phyloP scores from a whole-genome alignment of 176 grass and related monocot genomes.

The Elaeis guineensis region DNA sequence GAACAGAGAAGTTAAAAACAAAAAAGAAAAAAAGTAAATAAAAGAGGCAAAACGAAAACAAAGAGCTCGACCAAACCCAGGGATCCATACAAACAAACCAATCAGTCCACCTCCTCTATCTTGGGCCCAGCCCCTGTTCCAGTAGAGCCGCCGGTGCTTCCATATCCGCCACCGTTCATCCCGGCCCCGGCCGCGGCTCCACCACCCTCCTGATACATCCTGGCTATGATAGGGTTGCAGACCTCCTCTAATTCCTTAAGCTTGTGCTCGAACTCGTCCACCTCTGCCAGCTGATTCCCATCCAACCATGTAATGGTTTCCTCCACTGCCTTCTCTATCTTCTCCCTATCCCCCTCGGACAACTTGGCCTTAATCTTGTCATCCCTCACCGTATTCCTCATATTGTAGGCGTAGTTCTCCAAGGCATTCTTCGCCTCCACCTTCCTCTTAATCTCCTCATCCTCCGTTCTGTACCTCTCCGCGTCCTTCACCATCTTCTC shows the following conservation, averaged over 20 bases:
- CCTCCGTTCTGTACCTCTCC: constrained; percentile 22
- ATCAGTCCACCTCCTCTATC: constrained; percentile 23
- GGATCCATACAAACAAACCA: too few species aligned
- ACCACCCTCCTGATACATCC: constrained; percentile 11
- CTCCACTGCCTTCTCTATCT: constrained; percentile 17
- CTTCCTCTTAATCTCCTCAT: constrained; percentile 19
- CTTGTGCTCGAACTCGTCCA: constrained; percentile 18
- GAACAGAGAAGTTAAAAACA: too few species aligned
- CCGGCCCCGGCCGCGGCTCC: not conserved
- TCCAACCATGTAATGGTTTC: constrained; percentile 14
- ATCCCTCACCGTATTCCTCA: constrained; percentile 17
- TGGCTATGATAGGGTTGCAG: constrained; percentile 14
- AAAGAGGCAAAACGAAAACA: too few species aligned
- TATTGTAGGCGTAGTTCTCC: constrained; percentile 29
- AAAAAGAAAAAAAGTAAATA: too few species aligned
- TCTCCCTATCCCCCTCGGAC: not conserved
- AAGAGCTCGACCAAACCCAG: too few species aligned
- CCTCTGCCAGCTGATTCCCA: constrained; percentile 20
- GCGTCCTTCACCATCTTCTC: constrained; percentile 20
- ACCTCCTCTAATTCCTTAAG: constrained; percentile 14
- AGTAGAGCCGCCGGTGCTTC: too few species aligned
- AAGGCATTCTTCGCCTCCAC: constrained; percentile 23
- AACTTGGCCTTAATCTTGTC: constrained; percentile 18
- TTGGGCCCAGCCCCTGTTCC: not conserved
- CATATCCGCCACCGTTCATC: not conserved